Evolutionary conservation across 805 yeast genomes (phyloP).

Genomic region (Wickerhamomyces chambardii): DNA sequence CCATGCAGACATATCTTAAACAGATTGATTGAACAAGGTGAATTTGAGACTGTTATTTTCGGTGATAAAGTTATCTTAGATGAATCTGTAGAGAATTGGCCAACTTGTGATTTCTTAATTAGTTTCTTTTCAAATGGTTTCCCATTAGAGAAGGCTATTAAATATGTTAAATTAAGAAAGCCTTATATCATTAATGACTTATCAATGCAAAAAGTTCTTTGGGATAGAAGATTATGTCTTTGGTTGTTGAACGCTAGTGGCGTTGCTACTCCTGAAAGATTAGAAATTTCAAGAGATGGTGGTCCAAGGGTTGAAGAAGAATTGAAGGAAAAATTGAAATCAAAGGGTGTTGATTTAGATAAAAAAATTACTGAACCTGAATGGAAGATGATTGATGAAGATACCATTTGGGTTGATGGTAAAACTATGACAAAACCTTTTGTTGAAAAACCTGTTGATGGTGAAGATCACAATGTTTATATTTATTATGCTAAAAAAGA

Average conservation of each 20-base stretch:
- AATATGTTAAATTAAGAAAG: conserved; percentile 79
- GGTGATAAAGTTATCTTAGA: conserved; percentile 96
- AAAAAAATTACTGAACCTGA: conserved; percentile 48
- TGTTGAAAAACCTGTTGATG: conserved; percentile 98
- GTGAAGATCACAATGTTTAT: conserved; percentile 95
- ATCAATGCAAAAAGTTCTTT: conserved; percentile 84
- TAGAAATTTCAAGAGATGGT: conserved; percentile 92
- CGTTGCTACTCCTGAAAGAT: conserved; percentile 86
- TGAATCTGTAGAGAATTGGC: conserved; percentile 95
- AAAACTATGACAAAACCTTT: conserved; percentile 72
- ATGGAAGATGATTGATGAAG: conserved; percentile 87
- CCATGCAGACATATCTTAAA: conserved; percentile 91
- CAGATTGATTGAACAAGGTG: conserved; percentile 84
- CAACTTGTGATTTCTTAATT: conserved; percentile 92
- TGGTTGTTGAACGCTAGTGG: conserved; percentile 65
- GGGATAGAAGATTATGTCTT: conserved; percentile 93
- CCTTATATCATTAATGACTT: conserved; percentile 88
- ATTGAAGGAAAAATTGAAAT: conserved; percentile 46
- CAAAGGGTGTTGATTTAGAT: conserved; percentile 44
- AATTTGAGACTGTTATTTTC: conserved; percentile 92
- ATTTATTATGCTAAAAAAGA: conserved; percentile 81
- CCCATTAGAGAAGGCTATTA: conserved; percentile 92
- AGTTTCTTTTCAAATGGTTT: conserved; percentile 94
- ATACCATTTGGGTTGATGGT: conserved; percentile 72
- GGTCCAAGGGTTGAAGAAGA: conserved; percentile 82